Conservation (phyloP, 768 basidiomycete genomes). For the Lactarius hatsudake region DNA sequence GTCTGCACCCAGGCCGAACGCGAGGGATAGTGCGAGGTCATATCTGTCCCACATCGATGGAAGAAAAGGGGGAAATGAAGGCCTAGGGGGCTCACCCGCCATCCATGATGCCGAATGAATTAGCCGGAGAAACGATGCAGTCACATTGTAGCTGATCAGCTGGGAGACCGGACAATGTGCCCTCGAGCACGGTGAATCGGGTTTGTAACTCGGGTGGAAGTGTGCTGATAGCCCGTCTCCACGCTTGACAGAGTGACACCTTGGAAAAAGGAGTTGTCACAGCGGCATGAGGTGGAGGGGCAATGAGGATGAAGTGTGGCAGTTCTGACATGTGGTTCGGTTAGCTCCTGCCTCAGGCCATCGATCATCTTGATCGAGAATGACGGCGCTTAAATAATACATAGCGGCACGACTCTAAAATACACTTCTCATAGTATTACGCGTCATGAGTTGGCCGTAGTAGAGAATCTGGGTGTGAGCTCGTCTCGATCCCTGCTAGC, state of each 20-base stretch:
- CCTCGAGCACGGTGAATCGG: constrained; percentile 21
- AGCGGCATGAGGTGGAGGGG: constrained; percentile 5
- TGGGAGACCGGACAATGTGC: constrained; percentile 10
- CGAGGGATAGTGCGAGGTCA: constrained; percentile 21
- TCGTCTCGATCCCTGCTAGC: constrained; percentile 34
- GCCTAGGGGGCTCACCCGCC: constrained; percentile 16
- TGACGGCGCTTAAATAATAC: not conserved
- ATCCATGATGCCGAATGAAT: constrained; percentile 24
- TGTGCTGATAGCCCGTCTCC: constrained; percentile 7
- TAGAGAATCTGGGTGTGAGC: constrained; percentile 34
- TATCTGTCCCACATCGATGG: constrained; percentile 5
- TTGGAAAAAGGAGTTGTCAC: not conserved
- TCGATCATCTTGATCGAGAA: not conserved
- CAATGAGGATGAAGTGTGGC: constrained; percentile 16
- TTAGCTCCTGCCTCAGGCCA: not conserved
- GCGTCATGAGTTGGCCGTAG: constrained; percentile 23
- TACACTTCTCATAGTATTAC: constrained; percentile 2
- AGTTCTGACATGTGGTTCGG: not conserved
- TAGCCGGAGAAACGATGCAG: constrained; percentile 26
- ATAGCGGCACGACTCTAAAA: not conserved
- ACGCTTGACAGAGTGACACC: constrained; percentile 3
- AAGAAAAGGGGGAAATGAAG: not conserved
- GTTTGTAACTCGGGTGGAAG: constrained; percentile 9
- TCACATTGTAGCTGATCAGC: constrained; percentile 11
- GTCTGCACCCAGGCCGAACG: constrained; percentile 1